These are phyloP conservation scores for Punica granatum DNA, from an alignment of 345 rosid species.

Conservation along the genomic window DNA sequence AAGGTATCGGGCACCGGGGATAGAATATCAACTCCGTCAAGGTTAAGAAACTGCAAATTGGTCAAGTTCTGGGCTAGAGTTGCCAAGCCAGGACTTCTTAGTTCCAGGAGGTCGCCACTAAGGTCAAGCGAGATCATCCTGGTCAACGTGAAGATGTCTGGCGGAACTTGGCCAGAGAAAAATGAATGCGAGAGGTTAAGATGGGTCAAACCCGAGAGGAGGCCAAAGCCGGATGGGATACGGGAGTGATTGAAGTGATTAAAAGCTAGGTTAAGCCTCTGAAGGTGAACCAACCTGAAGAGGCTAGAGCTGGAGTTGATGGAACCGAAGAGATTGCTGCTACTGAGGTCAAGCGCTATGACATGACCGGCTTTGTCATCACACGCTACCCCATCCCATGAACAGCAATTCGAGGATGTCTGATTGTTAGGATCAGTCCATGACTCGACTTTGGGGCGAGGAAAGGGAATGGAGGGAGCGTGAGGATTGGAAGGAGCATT, in stretches of 20 bases:
- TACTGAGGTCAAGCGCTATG: constrained; percentile 8
- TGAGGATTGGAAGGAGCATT: background rate
- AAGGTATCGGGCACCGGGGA: background rate
- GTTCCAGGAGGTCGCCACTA: background rate
- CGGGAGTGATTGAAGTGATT: constrained; percentile 14
- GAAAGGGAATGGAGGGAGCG: background rate
- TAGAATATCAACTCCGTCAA: background rate
- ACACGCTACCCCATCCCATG: constrained; percentile 19
- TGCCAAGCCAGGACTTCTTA: background rate
- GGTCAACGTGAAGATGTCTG: constrained; percentile 3
- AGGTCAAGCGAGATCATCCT: constrained; percentile 6
- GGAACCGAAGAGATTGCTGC: constrained; percentile 12
- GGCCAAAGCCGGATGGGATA: constrained; percentile 11
- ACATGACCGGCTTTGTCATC: constrained; percentile 8
- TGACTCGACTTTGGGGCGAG: background rate
- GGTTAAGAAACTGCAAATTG: background rate
- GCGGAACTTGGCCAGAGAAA: constrained; percentile 10
- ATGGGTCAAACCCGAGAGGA: background rate
- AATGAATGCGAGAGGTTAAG: constrained; percentile 9
- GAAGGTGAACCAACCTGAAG: constrained; percentile 14
- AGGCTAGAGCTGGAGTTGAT: constrained; percentile 17
- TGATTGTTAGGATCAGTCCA: background rate
- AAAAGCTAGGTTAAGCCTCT: constrained; percentile 10
- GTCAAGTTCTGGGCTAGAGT: background rate
- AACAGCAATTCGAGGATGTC: constrained; percentile 16